A percentile compares a stretch with the other conserved stretches of the same genome.
phyloP scores from a whole-genome alignment of 2,329 filamentous ascomycete species.

The Botryosphaeria dothidea region DNA sequence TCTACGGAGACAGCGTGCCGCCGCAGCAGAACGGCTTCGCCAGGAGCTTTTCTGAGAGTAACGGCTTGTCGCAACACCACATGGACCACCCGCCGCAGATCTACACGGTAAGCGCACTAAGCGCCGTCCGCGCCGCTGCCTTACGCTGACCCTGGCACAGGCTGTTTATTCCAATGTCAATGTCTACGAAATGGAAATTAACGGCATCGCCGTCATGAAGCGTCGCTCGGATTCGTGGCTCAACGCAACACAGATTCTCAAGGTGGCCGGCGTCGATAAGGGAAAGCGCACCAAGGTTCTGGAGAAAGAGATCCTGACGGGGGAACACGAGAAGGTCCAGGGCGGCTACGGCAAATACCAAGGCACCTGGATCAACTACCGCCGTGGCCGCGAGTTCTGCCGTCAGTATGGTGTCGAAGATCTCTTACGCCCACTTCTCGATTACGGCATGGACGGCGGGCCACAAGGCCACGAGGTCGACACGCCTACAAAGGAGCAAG shows the following conservation, averaged over 20 bases:
- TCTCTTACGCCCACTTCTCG: constrained; percentile 70
- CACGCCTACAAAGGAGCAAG: constrained; percentile 97
- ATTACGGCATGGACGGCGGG: constrained; percentile 73
- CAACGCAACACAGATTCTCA: constrained; percentile 97
- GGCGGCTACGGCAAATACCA: constrained; percentile 99
- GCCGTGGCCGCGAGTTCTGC: constrained; percentile 89
- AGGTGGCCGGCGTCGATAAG: constrained; percentile 96
- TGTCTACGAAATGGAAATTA: constrained; percentile 98
- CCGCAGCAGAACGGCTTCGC: constrained; percentile 34
- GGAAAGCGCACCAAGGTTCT: constrained; percentile 96
- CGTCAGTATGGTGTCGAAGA: constrained; percentile 77
- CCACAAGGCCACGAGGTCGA: constrained; percentile 75
- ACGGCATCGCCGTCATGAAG: constrained; percentile 91
- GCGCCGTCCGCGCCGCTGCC: background rate
- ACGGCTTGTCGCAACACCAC: constrained; percentile 33
- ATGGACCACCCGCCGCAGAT: constrained; percentile 50
- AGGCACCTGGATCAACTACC: constrained; percentile 96
- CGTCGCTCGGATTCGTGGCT: constrained; percentile 93
- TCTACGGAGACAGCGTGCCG: constrained; percentile 37
- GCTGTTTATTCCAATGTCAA: constrained; percentile 94
- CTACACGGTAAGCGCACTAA: constrained; percentile 45
- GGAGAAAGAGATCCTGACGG: constrained; percentile 95
- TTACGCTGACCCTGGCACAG: constrained; percentile 37
- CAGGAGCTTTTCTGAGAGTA: constrained; percentile 41
- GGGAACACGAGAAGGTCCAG: constrained; percentile 97